Evolutionary conservation across 306 rosid species (phyloP), one percentile per base, ranked within the genome.

Genomic region (Fragaria nilgerrensis): DNA sequence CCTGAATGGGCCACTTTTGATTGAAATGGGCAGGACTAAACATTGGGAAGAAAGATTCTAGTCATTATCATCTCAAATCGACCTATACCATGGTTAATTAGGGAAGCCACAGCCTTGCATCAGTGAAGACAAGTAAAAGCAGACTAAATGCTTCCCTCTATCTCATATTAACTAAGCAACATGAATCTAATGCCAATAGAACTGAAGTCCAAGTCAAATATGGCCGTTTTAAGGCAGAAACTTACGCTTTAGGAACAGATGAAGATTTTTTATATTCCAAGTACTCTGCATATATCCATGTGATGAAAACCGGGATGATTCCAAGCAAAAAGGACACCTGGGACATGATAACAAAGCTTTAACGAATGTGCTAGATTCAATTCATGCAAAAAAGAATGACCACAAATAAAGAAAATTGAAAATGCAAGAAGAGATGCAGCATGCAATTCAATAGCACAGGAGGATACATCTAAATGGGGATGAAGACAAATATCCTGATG

Each of bases 241-340:
- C 99, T 87, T 88, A 92, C 99, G 86, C 90, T 92, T 96, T 96
- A 75, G 88, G 81, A 79, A 90, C 86, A 67, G 86, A 79, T 39
- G 88, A 79, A 78, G 85, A 67, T 87, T 75, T 96, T 90, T 80
- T 90, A 81, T 91, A 91, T 72, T 92, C 98, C 45, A 92, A 85
- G 88, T 86, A 96, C 87, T 96, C 98, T 56, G 99, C 86, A 87
- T 96, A 96, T 80, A 92, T 85, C 98, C 99, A 92, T 14, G 98
- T 80, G 68, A 92, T 93, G 85, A 92, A 91, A 77, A 92, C 77
- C 29, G 98, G 99, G 85, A 96, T 86, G 78, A 89, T 74, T 27
- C 98, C 98, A 77, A 96, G 87, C 85, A 92, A 83, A 81, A 96
- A 89, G 4, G 98, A 92, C 87, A 96, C 96, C 99, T 96, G 86